Evolutionary conservation across 768 basidiomycete species (phyloP), one percentile per base, ranked within the genome.

Genomic region (Xerocomellus chrysenteron): DNA sequence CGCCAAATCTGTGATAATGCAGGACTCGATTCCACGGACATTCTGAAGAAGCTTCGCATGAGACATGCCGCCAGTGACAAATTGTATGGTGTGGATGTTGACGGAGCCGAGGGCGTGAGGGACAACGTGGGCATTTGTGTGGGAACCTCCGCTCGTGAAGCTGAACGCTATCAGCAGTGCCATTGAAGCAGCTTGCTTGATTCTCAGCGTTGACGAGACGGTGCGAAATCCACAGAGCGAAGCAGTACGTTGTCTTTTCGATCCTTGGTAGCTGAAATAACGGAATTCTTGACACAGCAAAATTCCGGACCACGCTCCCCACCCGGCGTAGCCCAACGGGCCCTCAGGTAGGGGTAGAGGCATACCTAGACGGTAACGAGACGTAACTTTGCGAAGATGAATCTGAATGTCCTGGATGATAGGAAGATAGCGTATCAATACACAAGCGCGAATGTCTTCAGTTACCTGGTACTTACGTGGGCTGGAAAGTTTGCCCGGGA

Each of bases 1-100:
- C 87, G 97, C 32, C 96, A 98, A 72, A 98, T 99, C 56, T 98
- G 92, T 71, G 96, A 98, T 73, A 99, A 99, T 67, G 97, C 97
- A 10, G 97, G 97, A 21, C 76, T 98, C 32, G 97, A 99, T 74
- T 94, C 97, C 2, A 98, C 95, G 6, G 97, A 98, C 68, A 86
- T 98, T 53, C 78, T 99, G 44, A 98, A 98, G 77, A 97, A 97
- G 72, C 84, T 99, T 52, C 88, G 97, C 51, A 98, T 97, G 93
- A 87, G 88, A 63, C 95, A 98, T 68, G 93, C 94, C 0, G 82
- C 83, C 54, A 92, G 91, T 16, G 88, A 92, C 52, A 84, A 78
- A 54, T 98, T 94, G 94, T 87, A 82, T 44, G 97, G 97, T 57
- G 94, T 98, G 14, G 94, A 97, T 63, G 93, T 99, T 28, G 95